Conservation (phyloP, 2,329 filamentous ascomycete genomes). For the Fusarium transvaalense region DNA sequence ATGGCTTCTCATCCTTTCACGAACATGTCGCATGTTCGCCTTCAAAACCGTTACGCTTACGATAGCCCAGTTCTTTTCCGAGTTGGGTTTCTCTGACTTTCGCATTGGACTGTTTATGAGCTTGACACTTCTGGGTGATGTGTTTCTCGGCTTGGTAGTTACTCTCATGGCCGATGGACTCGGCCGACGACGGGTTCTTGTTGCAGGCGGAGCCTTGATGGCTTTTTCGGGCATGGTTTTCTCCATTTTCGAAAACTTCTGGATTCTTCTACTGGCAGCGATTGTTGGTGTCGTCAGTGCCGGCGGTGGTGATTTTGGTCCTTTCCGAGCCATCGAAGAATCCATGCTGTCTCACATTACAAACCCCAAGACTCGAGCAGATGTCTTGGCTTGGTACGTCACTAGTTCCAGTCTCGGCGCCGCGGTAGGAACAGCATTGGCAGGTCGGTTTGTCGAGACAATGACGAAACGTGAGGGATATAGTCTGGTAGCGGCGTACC, state of each 20-base stretch:
- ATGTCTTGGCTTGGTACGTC: constrained; percentile 77
- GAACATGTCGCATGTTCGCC: constrained; percentile 70
- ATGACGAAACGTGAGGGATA: constrained; percentile 62
- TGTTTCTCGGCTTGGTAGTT: constrained; percentile 67
- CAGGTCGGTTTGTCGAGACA: constrained; percentile 64
- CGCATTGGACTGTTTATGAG: constrained; percentile 75
- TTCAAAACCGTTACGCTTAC: constrained; percentile 72
- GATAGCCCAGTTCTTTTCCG: constrained; percentile 71
- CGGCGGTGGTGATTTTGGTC: constrained; percentile 74
- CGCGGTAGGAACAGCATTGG: constrained; percentile 64
- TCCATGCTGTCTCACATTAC: constrained; percentile 73
- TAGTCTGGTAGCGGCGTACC: constrained; percentile 65
- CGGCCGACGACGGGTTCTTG: constrained; percentile 67
- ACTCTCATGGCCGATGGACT: constrained; percentile 70
- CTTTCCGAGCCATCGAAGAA: constrained; percentile 76
- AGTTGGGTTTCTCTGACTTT: constrained; percentile 66
- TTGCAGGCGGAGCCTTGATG: constrained; percentile 68
- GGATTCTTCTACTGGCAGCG: constrained; percentile 68
- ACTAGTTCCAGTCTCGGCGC: constrained; percentile 68
- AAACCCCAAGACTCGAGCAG: constrained; percentile 64
- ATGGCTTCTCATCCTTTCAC: constrained; percentile 49
- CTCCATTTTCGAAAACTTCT: constrained; percentile 67
- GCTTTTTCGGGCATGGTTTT: constrained; percentile 67
- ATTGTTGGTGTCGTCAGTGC: constrained; percentile 72
- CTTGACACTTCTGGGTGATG: constrained; percentile 71